Evolutionary conservation across 1,284 basidiomycete species (phyloP).

Genomic region (Cutaneotrichosporon mucoides): DNA sequence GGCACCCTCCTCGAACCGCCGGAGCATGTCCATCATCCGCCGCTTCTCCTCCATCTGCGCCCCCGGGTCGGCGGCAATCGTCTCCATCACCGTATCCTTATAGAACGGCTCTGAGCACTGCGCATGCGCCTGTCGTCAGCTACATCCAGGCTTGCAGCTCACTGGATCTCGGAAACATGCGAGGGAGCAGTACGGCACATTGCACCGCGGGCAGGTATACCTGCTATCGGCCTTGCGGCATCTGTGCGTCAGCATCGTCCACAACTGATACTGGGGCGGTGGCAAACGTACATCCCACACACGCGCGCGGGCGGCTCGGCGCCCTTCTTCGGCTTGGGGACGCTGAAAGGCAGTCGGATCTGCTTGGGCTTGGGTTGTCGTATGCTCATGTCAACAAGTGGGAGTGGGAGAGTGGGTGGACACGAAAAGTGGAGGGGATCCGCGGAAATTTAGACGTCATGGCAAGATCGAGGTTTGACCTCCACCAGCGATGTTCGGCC

Average conservation of each 20-base stretch:
- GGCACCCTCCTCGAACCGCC: conserved; percentile 41
- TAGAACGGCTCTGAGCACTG: conserved; percentile 51
- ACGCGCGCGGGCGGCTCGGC: conserved; percentile 17
- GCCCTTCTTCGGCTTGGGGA: conserved; percentile 34
- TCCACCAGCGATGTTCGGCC: background rate
- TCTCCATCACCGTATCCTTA: conserved; percentile 34
- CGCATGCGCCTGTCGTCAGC: conserved; percentile 32
- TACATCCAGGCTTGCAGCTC: conserved; percentile 2
- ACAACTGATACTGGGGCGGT: too few species aligned
- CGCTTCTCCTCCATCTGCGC: conserved; percentile 40
- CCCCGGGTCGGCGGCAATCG: conserved; percentile 34
- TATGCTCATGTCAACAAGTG: conserved; percentile 31
- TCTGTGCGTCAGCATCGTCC: conserved; percentile 19
- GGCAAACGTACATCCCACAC: conserved; percentile 40
- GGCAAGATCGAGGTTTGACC: too few species aligned
- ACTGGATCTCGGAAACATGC: conserved; percentile 44
- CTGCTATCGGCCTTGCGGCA: conserved; percentile 41
- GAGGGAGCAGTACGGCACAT: conserved; percentile 47
- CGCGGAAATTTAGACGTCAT: conserved; percentile 4
- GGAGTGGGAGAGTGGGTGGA: background rate
- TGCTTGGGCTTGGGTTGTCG: conserved; percentile 43
- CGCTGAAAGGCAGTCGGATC: conserved; percentile 42
- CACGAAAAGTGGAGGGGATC: background rate
- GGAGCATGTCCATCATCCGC: conserved; percentile 46
- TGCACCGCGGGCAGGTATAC: conserved; percentile 49